Evolutionary conservation across 306 rosid species (phyloP).

Genomic region (Hippophae tibetana): DNA sequence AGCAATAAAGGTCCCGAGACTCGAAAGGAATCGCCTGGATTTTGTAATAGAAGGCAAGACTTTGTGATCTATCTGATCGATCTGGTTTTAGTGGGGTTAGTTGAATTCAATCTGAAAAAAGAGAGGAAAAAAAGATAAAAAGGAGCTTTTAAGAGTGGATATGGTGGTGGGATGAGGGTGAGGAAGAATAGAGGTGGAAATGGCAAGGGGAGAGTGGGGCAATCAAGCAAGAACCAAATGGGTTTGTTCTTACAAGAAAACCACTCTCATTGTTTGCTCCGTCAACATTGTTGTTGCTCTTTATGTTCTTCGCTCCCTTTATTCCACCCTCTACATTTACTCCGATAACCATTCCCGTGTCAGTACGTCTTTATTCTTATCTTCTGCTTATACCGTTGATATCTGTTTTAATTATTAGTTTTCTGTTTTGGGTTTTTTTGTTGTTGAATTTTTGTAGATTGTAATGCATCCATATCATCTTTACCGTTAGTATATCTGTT

Average conservation of each 20-base stretch:
- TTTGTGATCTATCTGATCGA: slow-evolving; percentile 6
- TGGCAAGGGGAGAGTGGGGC: slow-evolving; percentile 79
- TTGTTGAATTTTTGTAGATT: neutral
- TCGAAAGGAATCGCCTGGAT: too few relatives aligned
- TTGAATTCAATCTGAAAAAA: slow-evolving; percentile 43
- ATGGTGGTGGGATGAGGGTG: slow-evolving; percentile 79
- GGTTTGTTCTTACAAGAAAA: slow-evolving; percentile 74
- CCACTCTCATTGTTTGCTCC: slow-evolving; percentile 63
- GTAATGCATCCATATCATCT: too few relatives aligned
- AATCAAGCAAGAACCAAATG: slow-evolving; percentile 53
- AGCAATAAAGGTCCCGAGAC: neutral
- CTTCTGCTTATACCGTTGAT: neutral
- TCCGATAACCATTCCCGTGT: slow-evolving; percentile 50
- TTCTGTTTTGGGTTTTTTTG: neutral
- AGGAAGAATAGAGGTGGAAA: slow-evolving; percentile 29
- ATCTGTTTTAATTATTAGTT: neutral
- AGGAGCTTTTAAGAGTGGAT: slow-evolving; percentile 17
- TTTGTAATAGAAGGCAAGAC: too few relatives aligned
- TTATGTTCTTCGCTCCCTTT: slow-evolving; percentile 74
- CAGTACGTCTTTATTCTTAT: slow-evolving; percentile 31
- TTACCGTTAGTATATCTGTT: neutral
- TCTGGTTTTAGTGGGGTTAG: slow-evolving; percentile 17
- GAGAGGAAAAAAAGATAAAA: slow-evolving; percentile 21
- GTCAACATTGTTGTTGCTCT: slow-evolving; percentile 88
- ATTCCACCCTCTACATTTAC: slow-evolving; percentile 78